phyloP scores from a whole-genome alignment of 805 yeast species.

The Metschnikowia rubicola region DNA sequence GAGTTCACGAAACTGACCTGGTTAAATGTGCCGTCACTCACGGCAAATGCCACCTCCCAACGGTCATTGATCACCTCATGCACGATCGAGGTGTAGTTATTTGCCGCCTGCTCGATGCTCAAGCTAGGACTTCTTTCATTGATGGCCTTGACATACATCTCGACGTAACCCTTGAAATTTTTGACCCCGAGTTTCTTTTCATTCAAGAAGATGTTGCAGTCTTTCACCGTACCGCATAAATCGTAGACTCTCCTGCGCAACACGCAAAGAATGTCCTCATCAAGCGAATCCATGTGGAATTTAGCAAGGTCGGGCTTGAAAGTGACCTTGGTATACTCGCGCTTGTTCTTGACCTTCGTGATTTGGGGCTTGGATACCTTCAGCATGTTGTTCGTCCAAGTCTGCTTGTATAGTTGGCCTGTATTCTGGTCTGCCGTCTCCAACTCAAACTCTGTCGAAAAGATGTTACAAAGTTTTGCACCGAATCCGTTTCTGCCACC shows the following conservation, averaged over 20 bases:
- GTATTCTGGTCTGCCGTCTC: constrained; percentile 81
- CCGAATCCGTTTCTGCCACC: constrained; percentile 99
- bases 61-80: constrained; percentile 79
- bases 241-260: constrained; percentile 92
- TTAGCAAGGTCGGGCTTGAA: constrained; percentile 84
- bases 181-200: constrained; percentile 66
- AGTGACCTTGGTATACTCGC: constrained; percentile 81
- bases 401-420: constrained; percentile 67
- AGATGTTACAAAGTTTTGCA: constrained; percentile 94
- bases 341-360: constrained; percentile 50
- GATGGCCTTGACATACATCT: constrained; percentile 79
- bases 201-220: constrained; percentile 73
- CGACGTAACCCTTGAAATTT: constrained; percentile 83
- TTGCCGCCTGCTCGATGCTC: constrained; percentile 28
- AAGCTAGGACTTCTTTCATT: constrained; percentile 44
- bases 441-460: constrained; percentile 79
- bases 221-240: constrained; percentile 88
- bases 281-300: constrained; percentile 82
- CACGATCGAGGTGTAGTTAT: constrained; percentile 49
- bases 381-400: constrained; percentile 87
- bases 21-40: constrained; percentile 83
- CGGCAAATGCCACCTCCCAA: constrained; percentile 96
- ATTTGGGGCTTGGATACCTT: constrained; percentile 74
- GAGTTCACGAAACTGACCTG: constrained; percentile 97
- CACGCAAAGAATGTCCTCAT: constrained; percentile 78